These are phyloP conservation scores for Exophiala spinifera DNA, from an alignment of 2,329 filamentous ascomycete genomes.

Conservation along the genomic window DNA sequence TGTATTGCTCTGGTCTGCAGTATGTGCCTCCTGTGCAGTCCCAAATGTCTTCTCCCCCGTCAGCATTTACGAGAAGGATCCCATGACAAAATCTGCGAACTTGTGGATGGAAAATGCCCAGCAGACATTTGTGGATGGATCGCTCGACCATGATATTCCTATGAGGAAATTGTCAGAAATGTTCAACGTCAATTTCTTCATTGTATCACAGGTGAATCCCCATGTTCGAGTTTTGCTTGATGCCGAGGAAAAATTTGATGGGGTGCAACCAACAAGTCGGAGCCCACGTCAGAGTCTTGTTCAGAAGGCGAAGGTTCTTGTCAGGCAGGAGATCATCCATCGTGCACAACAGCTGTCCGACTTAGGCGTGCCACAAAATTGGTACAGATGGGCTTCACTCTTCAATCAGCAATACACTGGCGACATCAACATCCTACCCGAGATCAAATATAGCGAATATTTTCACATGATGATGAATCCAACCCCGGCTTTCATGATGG, in stretches of 20 bases:
- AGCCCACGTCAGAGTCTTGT: constrained; percentile 34
- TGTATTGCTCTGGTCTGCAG: constrained; percentile 93
- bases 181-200: constrained; percentile 98
- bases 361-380: constrained; percentile 72
- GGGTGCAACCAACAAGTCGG: constrained; percentile 25
- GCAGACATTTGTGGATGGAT: constrained; percentile 88
- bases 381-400: constrained; percentile 75
- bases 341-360: constrained; percentile 77
- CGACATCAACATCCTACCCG: constrained; percentile 89
- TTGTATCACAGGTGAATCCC: constrained; percentile 94
- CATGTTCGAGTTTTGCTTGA: constrained; percentile 84
- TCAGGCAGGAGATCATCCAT: constrained; percentile 76
- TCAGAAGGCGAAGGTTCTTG: constrained; percentile 65
- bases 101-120: constrained; percentile 74
- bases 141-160: constrained; percentile 88
- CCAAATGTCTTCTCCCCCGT: constrained; percentile 75
- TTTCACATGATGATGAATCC: constrained; percentile 79
- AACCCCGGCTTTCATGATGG: constrained; percentile 78
- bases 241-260: constrained; percentile 62
- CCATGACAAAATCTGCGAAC: constrained; percentile 69
- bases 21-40: constrained; percentile 88
- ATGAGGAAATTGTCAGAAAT: constrained; percentile 87
- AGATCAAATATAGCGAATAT: constrained; percentile 70
- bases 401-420: constrained; percentile 89
- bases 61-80: constrained; percentile 79